Conservation (phyloP, 2,329 filamentous ascomycete species). For the Ophiocordyceps camponoti-saundersi region DNA sequence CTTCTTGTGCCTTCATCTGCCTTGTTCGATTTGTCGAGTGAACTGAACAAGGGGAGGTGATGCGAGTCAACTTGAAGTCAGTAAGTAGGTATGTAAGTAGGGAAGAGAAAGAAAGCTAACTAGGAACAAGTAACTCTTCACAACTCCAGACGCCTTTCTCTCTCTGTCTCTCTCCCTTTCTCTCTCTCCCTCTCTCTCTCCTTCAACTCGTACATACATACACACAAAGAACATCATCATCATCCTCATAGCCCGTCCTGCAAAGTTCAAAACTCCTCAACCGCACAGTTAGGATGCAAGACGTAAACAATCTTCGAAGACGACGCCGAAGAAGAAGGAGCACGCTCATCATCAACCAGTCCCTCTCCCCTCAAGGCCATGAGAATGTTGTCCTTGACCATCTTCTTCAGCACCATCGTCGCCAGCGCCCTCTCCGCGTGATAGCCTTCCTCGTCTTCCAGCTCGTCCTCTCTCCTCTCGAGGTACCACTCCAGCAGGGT, state of each 20-base stretch:
- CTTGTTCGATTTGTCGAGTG: too few relatives aligned
- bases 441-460: slow-evolving; percentile 68
- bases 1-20: too few relatives aligned
- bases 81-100: too few relatives aligned
- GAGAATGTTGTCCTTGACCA: slow-evolving; percentile 89
- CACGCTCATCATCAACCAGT: slow-evolving; percentile 26
- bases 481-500: slow-evolving; percentile 78
- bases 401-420: slow-evolving; percentile 78
- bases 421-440: slow-evolving; percentile 57
- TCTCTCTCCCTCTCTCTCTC: not conserved
- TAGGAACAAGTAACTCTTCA: too few relatives aligned
- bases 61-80: too few relatives aligned
- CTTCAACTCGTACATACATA: not conserved
- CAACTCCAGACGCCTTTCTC: too few relatives aligned
- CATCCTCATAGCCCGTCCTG: not conserved
- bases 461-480: slow-evolving; percentile 72
- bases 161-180: too few relatives aligned
- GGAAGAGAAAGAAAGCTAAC: too few relatives aligned
- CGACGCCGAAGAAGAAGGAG: slow-evolving; percentile 20
- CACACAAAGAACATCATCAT: too few relatives aligned
- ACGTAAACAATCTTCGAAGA: slow-evolving; percentile 51
- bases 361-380: slow-evolving; percentile 57
- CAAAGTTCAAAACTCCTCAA: slow-evolving; percentile 48
- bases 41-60: too few relatives aligned
- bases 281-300: slow-evolving; percentile 81